A percentile compares a stretch with the other conserved stretches of the same genome.
These are phyloP conservation scores for Linderniella brevidens DNA, from an alignment of 257 asterid species.

Conservation along the genomic window DNA sequence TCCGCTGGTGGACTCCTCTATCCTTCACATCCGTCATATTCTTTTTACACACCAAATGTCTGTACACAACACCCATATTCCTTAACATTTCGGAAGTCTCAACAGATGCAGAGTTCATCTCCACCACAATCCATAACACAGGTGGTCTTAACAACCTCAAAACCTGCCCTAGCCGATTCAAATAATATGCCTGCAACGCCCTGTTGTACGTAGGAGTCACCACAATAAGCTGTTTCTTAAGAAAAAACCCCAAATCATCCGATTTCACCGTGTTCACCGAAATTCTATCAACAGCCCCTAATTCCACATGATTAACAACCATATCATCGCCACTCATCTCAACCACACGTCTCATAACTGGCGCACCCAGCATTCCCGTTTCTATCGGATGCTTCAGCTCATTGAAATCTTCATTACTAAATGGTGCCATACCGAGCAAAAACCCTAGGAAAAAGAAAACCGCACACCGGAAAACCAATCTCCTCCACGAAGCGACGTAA, in stretches of 20 bases:
- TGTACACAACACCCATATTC: conserved; percentile 56
- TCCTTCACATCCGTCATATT: conserved; percentile 57
- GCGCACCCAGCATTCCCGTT: too few relatives aligned
- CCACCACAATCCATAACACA: conserved; percentile 88
- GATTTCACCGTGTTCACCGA: conserved; percentile 14
- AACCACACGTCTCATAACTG: conserved; percentile 10
- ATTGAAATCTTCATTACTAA: conserved; percentile 20
- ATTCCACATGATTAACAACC: conserved; percentile 31
- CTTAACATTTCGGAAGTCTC: conserved; percentile 78
- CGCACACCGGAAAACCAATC: conserved; percentile 42
- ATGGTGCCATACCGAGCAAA: conserved; percentile 67
- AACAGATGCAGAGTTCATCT: conserved; percentile 53
- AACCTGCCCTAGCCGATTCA: conserved; percentile 76
- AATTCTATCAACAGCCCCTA: conserved; percentile 16
- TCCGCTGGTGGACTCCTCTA: conserved; percentile 77
- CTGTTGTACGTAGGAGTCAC: conserved; percentile 69
- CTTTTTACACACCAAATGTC: conserved; percentile 60
- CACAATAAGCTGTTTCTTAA: conserved; percentile 51
- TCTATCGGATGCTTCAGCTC: conserved; percentile 17
- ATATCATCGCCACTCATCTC: conserved; percentile 16
- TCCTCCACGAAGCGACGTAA: conserved; percentile 27
- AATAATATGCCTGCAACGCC: conserved; percentile 58
- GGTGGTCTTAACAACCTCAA: conserved; percentile 67
- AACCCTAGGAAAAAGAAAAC: conserved; percentile 63
- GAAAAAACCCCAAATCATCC: conserved; percentile 20